Evolutionary conservation across 2,329 filamentous ascomycete species (phyloP).

Genomic region (Pseudopyricularia javanii): DNA sequence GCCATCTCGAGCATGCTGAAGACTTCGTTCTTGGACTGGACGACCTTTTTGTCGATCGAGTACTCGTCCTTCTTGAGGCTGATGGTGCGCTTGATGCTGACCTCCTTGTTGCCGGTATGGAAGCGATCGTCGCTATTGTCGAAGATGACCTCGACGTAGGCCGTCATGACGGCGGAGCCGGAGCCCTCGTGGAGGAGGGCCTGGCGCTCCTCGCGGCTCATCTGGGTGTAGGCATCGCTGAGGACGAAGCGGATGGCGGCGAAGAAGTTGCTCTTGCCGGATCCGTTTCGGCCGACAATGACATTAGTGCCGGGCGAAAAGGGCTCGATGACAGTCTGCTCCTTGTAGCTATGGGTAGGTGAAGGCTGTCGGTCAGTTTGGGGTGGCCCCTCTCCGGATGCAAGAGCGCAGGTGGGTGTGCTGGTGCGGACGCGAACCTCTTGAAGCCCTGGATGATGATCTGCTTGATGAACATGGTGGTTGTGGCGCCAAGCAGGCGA

Average conservation of each 20-base stretch:
- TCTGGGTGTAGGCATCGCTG: conserved; percentile 91
- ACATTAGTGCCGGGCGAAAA: conserved; percentile 98
- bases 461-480: conserved; percentile 94
- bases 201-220: conserved; percentile 91
- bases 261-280: conserved; percentile 99
- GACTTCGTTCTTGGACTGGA: conserved; percentile 76
- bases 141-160: conserved; percentile 98
- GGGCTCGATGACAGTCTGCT: conserved; percentile 96
- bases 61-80: conserved; percentile 98
- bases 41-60: conserved; percentile 91
- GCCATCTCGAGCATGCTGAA: conserved; percentile 92
- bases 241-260: conserved; percentile 97
- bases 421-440: conserved; percentile 53
- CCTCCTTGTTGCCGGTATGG: conserved; percentile 80
- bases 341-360: conserved; percentile 68
- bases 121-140: conserved; percentile 96
- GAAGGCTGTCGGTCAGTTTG: not conserved
- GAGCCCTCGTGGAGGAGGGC: conserved; percentile 96
- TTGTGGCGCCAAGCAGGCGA: conserved; percentile 9
- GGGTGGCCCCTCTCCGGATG: not conserved
- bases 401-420: not conserved
- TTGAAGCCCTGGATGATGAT: conserved; percentile 99
- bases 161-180: conserved; percentile 94
- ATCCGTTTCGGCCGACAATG: conserved; percentile 97
- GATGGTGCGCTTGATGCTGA: conserved; percentile 85